Evolutionary conservation across 1,139 yeast genomes (phyloP), one percentile per base, ranked within the genome.

Genomic region (Yamadazyma trypodendri): DNA sequence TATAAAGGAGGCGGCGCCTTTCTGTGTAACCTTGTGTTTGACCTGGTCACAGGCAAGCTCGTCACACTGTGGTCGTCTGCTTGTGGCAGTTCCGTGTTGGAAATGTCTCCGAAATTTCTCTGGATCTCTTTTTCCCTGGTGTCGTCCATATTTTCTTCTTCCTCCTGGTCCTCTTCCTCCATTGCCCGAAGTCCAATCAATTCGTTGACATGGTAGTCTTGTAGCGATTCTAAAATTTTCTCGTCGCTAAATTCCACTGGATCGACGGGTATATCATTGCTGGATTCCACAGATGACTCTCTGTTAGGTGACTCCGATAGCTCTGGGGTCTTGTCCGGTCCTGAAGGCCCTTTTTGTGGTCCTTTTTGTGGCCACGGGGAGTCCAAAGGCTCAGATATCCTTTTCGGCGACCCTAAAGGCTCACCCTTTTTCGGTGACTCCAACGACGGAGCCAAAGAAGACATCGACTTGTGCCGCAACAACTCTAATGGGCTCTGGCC

Each of bases 1-100:
- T 20, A 45, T 24, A 45, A 34, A 5, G 52, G 50, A 6, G 52
- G 51, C 6, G 52, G 52, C 9, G 50, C 35, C 33, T 47, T 48
- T 18, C 52, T 30, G 27, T 47, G 52, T 11, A 47, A 40, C 24
- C 42, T 45, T 11, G 42, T 30, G 14, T 24, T 24, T 2, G 32
- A 23, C 28, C 35, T 31, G 8, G 22, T 12, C 3, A 18, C 14
- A 12, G 8, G 15, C n/a, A 17, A 12, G 31, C 5, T 14, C 15
- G 4, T 11, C n/a, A 12, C n/a, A 23, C 22, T 9, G n/a, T 23
- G 25, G 5, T 11, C n/a, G 25, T 7, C n/a, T 12, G 28, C 15
- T 13, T 4, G 7, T 25, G 28, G 6, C 16, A 12, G 7, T 8
- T 13, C n/a, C 14, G 6, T 25, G 17, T 10, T 23, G 25, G n/a